These are phyloP conservation scores for Antrodiella citrinella DNA, from an alignment of 768 basidiomycete genomes.

Conservation along the genomic window DNA sequence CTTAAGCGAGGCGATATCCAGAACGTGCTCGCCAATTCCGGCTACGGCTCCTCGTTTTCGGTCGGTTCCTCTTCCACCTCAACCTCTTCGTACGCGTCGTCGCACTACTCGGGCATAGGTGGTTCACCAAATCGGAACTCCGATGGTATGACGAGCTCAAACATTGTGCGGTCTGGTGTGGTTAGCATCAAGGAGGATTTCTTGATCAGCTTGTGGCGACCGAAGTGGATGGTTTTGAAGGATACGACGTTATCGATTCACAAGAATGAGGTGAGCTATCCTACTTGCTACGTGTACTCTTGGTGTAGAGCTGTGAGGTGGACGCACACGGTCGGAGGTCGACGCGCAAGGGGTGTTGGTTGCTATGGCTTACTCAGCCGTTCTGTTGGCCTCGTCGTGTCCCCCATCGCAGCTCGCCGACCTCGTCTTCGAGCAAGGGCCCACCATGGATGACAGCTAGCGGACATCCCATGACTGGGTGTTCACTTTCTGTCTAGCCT, in stretches of 20 bases:
- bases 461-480: no score
- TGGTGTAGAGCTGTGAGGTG: neutral
- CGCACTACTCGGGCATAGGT: constrained; percentile 75
- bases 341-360: no score
- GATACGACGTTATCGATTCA: constrained; percentile 75
- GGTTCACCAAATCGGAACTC: constrained; percentile 60
- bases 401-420: no score
- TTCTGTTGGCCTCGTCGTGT: no score
- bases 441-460: no score
- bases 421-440: no score
- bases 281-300: neutral
- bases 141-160: constrained; percentile 25
- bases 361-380: no score
- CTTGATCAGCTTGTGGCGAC: constrained; percentile 82
- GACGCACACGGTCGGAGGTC: no score
- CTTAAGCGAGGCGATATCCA: constrained; percentile 31
- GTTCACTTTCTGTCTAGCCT: no score
- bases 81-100: constrained; percentile 47
- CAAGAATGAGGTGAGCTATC: constrained; percentile 76
- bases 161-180: constrained; percentile 58
- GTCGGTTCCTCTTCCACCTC: constrained; percentile 28
- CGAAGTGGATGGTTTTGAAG: constrained; percentile 83
- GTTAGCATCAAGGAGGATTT: constrained; percentile 93
- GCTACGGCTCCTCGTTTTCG: constrained; percentile 54
- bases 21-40: constrained; percentile 41